Evolutionary conservation across 2,329 filamentous ascomycete genomes (phyloP).

Genomic region (Atkinsonella texensis): DNA sequence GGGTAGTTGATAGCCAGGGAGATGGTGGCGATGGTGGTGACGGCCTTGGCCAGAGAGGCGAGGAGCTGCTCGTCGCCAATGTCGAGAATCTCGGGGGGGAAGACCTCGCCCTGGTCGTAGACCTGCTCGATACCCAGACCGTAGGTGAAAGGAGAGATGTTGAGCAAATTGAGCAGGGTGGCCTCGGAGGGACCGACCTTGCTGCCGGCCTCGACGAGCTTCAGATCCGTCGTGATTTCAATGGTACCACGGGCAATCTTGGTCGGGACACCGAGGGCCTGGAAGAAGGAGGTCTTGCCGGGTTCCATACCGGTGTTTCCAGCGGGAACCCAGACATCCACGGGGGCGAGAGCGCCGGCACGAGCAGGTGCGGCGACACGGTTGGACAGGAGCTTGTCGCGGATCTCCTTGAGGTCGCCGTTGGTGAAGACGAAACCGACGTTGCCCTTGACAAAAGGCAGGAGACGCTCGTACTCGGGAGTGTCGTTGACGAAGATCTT

Average conservation of each 20-base stretch:
- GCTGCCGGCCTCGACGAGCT: conserved; percentile 83
- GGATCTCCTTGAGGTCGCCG: conserved; percentile 78
- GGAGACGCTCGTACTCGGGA: conserved; percentile 96
- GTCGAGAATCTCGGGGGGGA: conserved; percentile 76
- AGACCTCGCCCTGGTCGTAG: conserved; percentile 94
- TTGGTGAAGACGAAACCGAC: conserved; percentile 99
- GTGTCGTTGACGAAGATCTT: conserved; percentile 84
- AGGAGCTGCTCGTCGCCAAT: conserved; percentile 93
- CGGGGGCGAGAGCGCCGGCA: conserved; percentile 91
- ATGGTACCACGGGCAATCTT: conserved; percentile 99
- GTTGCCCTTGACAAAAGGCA: conserved; percentile 94
- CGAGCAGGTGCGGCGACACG: conserved; percentile 94
- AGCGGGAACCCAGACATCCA: conserved; percentile 88
- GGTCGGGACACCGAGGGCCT: conserved; percentile 99
- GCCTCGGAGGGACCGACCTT: conserved; percentile 99
- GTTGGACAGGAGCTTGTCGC: conserved; percentile 92
- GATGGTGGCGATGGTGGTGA: conserved; percentile 77
- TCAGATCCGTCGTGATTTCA: conserved; percentile 96
- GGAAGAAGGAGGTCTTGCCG: conserved; percentile 99
- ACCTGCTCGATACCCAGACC: conserved; percentile 94
- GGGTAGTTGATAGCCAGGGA: conserved; percentile 92
- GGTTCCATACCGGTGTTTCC: conserved; percentile 99
- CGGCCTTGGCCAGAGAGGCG: conserved; percentile 65
- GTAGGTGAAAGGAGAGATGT: conserved; percentile 99
- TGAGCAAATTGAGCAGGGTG: conserved; percentile 98